phyloP scores from a whole-genome alignment of 176 grass and related monocot genomes.

The Panicum miliaceum region DNA sequence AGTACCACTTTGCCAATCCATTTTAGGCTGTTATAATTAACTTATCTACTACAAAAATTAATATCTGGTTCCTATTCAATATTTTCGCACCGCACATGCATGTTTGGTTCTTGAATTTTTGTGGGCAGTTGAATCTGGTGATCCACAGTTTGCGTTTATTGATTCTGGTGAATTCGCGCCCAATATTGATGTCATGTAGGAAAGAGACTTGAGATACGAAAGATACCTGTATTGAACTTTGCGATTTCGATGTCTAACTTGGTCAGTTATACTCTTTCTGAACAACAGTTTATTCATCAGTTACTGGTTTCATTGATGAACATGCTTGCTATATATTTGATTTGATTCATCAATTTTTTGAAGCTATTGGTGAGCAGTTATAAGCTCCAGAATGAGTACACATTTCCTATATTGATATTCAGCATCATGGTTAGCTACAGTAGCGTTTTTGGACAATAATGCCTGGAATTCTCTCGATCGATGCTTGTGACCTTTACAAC shows the following conservation, averaged over 20 bases:
- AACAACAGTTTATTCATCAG: neutral
- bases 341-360: slow-evolving; percentile 12
- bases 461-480: slow-evolving; percentile 20
- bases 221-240: slow-evolving; percentile 16
- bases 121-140: slow-evolving; percentile 24
- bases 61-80: slow-evolving; percentile 8
- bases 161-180: slow-evolving; percentile 22
- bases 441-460: slow-evolving; percentile 20
- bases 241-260: neutral
- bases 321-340: slow-evolving; percentile 12
- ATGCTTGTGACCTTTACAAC: slow-evolving; percentile 8
- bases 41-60: neutral
- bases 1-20: slow-evolving; percentile 15
- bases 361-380: neutral
- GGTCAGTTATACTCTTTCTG: slow-evolving; percentile 16
- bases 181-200: slow-evolving; percentile 24
- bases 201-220: slow-evolving; percentile 29
- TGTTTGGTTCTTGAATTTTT: slow-evolving; percentile 26
- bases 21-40: slow-evolving; percentile 21
- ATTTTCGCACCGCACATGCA: neutral
- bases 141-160: neutral
- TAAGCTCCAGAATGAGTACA: neutral
- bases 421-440: slow-evolving; percentile 5
- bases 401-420: neutral
- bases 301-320: slow-evolving; percentile 10